Percentiles rank a stretch among this genome's conserved stretches.
Conservation (phyloP, 164 flowering plant species). For the Magnolia changhungtana region DNA sequence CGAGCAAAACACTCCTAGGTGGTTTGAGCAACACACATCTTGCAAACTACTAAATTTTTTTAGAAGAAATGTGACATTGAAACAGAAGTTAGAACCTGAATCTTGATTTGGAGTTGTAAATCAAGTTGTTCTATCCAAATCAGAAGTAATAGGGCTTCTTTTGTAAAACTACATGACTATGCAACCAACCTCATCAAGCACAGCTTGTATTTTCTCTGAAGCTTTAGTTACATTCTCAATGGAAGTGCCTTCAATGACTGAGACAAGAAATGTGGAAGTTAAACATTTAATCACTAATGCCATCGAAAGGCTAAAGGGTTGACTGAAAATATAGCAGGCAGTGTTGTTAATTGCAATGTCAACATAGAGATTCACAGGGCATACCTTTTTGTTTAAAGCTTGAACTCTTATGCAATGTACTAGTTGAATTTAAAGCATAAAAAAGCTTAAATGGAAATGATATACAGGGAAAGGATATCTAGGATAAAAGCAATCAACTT, state of each 20-base stretch:
- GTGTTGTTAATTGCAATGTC: background rate
- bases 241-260: conserved; percentile 79
- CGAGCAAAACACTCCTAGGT: background rate
- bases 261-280: conserved; percentile 15
- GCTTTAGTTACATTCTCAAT: conserved; percentile 60
- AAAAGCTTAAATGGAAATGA: background rate
- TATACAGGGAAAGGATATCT: background rate
- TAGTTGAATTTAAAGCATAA: background rate
- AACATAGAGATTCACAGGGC: background rate
- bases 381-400: background rate
- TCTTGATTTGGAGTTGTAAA: background rate
- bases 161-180: background rate
- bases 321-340: background rate
- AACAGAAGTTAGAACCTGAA: conserved; percentile 4
- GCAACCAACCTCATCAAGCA: conserved; percentile 67
- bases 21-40: background rate
- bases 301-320: background rate
- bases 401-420: background rate
- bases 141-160: no score
- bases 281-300: background rate
- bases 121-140: background rate
- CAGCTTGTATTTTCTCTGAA: conserved; percentile 49
- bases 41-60: background rate
- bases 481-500: background rate
- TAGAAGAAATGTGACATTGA: background rate